phyloP scores from a whole-genome alignment of 768 basidiomycete species.

The Amanita phalloides region DNA sequence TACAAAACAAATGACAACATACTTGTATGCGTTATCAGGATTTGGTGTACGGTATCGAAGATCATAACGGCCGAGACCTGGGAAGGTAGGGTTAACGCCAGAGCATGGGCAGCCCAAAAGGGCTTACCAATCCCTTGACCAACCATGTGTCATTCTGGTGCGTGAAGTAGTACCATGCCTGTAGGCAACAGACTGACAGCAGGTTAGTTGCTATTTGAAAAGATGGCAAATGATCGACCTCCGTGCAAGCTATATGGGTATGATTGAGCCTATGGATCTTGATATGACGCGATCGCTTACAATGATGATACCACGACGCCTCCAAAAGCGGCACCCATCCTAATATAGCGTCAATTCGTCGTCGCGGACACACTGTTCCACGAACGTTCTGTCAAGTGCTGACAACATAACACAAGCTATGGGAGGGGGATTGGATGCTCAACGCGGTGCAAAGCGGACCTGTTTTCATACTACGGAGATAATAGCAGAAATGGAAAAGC shows the following conservation, averaged over 20 bases:
- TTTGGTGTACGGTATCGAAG: conserved; percentile 44
- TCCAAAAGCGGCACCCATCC: conserved; percentile 38
- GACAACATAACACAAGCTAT: neutral
- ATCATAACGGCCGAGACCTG: conserved; percentile 39
- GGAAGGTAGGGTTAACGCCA: neutral
- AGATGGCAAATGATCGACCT: conserved; percentile 19
- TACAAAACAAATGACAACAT: conserved; percentile 2
- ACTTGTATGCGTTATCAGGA: conserved; percentile 41
- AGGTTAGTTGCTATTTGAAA: neutral
- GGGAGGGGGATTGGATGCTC: neutral
- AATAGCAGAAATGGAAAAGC: neutral
- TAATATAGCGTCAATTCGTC: conserved; percentile 11
- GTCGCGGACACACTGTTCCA: neutral
- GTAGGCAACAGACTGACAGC: conserved; percentile 36
- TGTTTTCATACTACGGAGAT: neutral
- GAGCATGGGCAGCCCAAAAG: neutral
- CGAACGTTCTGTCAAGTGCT: conserved; percentile 23
- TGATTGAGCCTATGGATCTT: neutral
- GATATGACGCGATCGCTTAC: conserved; percentile 21
- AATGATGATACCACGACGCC: conserved; percentile 36
- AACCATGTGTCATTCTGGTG: conserved; percentile 41
- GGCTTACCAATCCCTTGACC: conserved; percentile 32
- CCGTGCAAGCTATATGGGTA: conserved; percentile 32
- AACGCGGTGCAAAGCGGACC: no score
- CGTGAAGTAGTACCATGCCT: conserved; percentile 44